Evolutionary conservation across 2,329 filamentous ascomycete genomes (phyloP), one percentile per base, ranked within the genome.

Genomic region (Epichloe brachyelytri): DNA sequence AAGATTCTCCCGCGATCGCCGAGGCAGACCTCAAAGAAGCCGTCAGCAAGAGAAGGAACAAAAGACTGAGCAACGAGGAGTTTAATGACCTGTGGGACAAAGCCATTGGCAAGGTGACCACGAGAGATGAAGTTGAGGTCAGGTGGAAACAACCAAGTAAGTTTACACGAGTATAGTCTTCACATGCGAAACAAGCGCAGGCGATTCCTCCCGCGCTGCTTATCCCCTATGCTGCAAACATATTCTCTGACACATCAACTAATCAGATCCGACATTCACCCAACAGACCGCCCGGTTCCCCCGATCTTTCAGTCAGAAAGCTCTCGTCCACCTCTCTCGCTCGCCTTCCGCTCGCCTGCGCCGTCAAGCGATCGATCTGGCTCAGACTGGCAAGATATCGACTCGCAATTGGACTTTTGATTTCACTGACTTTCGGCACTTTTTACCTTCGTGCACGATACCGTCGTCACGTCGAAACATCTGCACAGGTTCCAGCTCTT

Each of bases 321-420:
- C 80, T 96, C 77, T 80, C 82, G 70, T 91, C 86, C 72, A 85
- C 79, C 75, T 94, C 88, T 76, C 86, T 95, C 83, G 86, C 90
- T 78, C 80, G 85, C 69, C 78, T 97, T 85, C 80, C 90, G 73
- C 76, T 96, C 85, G 66, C 72, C 73, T 96, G 88, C 71, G 80
- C 86, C 70, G 61, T 88, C 83, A 80, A 80, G 68, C 78, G 86
- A 74, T 86, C 83, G 70, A 69, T 90, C 80, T 76, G 84, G 72
- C 80, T 84, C 77, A 79, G 85, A 68, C 62, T 93, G 85, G 87
- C 83, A 79, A 78, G 83, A 84, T 78, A 93, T 93, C 78, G 87
- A 83, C 72, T 88, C 82, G 71, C 83, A 74, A 81, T 90, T 93
- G 76, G 81, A 76, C 66, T 79, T 75, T 57, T 86, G 63, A 70